Percentiles rank a stretch among this genome's conserved stretches.
Conservation (phyloP, 2,329 filamentous ascomycete genomes). For the Penicillium sp. region DNA sequence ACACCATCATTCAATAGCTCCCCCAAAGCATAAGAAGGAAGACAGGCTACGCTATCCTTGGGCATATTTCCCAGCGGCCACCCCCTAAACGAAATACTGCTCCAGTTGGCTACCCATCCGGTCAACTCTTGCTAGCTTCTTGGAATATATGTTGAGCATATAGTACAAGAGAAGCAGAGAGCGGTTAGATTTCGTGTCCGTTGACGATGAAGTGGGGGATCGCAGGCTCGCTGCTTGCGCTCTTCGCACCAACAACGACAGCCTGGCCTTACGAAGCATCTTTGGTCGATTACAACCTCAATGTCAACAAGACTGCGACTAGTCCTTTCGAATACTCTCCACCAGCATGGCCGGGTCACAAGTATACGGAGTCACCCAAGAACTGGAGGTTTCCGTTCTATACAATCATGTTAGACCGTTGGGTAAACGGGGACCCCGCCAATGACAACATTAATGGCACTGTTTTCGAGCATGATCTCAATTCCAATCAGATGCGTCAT, state of each 20-base stretch:
- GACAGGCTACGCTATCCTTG: too few relatives aligned
- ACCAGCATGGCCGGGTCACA: too few relatives aligned
- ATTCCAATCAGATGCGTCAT: slow-evolving; percentile 55
- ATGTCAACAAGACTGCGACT: slow-evolving; percentile 50
- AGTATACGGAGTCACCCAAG: too few relatives aligned
- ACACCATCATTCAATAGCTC: too few relatives aligned
- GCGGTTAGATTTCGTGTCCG: too few relatives aligned
- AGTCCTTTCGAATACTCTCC: slow-evolving; percentile 53
- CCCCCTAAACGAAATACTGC: too few relatives aligned
- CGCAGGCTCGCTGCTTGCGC: slow-evolving; percentile 22
- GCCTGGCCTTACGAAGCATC: slow-evolving; percentile 44
- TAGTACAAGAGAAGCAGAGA: too few relatives aligned
- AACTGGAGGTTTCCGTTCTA: slow-evolving; percentile 62
- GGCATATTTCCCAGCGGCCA: too few relatives aligned
- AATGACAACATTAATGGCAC: slow-evolving; percentile 58
- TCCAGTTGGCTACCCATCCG: too few relatives aligned
- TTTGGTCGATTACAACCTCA: slow-evolving; percentile 51
- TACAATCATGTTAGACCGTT: slow-evolving; percentile 55
- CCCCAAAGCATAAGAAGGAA: too few relatives aligned
- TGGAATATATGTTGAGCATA: too few relatives aligned
- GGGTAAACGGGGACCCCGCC: slow-evolving; percentile 55
- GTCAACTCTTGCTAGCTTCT: too few relatives aligned
- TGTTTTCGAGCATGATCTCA: slow-evolving; percentile 52
- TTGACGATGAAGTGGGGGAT: slow-evolving; percentile 28
- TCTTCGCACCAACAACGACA: slow-evolving; percentile 20